Evolutionary conservation across 441 rosid species (phyloP), one percentile per base, ranked within the genome.

Genomic region (California macrophylla): DNA sequence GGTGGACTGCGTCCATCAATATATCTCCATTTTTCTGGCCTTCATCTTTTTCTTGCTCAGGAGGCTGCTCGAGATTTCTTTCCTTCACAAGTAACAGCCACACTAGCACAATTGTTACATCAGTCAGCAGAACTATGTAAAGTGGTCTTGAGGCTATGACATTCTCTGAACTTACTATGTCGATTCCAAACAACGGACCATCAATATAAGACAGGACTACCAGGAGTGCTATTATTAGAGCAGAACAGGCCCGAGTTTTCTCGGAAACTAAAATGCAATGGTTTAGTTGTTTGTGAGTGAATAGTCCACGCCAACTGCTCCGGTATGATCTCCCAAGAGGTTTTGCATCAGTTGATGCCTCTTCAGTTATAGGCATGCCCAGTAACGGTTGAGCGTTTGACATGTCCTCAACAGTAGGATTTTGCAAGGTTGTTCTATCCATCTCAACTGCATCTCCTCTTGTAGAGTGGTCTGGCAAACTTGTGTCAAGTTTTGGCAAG

Each of bases 241-340:
- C 86, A 71, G 82, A 85, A 16, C 84, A 70, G 15, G 83, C 86
- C 3, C 97, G 86, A 13, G 72, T 78, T 65, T 71, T 78, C 72
- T 88, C 86, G 0, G 95, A 85, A 64, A 79, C 78, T 58, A 85
- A 71, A 65, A 93, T 82, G 76, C 88, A 84, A 30, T 82, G 77
- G 71, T 80, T 84, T 24, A 91, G 64, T 26, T 81, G 79, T 74
- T 77, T 89, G 60, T 91, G 83, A 61, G 86, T 83, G 81, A 88
- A 86, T 15, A 74, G 26, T 64, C 2, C 74, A 20, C 66, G 69
- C 45, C 47, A 71, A 52, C 54, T 15, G 64, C 64, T 24, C 26
- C 70, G 69, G 71, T 64, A 29, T 64, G 76, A 67, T 64, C 56
- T 74, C 69, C 72, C 23, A 45, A n/a, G 25, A 25, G 70, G 71